Evolutionary conservation across 257 asterid species (phyloP).

Genomic region (Striga asiatica): DNA sequence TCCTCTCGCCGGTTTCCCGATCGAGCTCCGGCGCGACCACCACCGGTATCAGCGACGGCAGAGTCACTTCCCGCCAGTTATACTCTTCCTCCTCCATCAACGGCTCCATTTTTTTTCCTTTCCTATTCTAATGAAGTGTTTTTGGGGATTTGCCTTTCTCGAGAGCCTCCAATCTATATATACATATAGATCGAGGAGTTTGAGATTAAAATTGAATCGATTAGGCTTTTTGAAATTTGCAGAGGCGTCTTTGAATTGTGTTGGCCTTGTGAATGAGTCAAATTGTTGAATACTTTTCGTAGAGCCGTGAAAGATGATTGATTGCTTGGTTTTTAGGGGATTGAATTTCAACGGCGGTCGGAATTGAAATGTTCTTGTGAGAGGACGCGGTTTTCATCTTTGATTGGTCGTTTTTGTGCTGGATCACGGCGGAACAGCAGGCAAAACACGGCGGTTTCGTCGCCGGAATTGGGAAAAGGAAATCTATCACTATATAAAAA

Average conservation of each 20-base stretch:
- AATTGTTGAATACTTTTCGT: neutral
- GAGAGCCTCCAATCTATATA: too few relatives aligned
- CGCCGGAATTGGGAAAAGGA: too few relatives aligned
- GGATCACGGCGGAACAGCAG: too few relatives aligned
- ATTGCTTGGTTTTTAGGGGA: neutral
- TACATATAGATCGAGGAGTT: neutral
- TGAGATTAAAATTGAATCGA: too few relatives aligned
- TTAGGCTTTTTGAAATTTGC: too few relatives aligned
- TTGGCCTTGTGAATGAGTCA: too few relatives aligned
- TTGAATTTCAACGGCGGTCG: neutral
- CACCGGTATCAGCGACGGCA: constrained; percentile 50
- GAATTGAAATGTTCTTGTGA: neutral
- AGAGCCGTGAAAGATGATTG: neutral
- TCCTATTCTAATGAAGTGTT: neutral
- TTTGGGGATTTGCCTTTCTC: too few relatives aligned
- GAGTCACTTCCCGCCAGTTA: constrained; percentile 64
- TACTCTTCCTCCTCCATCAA: constrained; percentile 71
- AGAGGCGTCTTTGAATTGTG: too few relatives aligned
- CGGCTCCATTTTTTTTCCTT: constrained; percentile 35
- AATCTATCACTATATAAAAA: too few relatives aligned
- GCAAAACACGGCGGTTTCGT: too few relatives aligned
- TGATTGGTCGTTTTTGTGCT: neutral
- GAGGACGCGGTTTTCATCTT: neutral
- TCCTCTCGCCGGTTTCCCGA: constrained; percentile 68
- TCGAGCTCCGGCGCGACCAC: constrained; percentile 58